Conservation (phyloP, 1,139 yeast species). For the Zygosaccharomyces pseudobailii region DNA sequence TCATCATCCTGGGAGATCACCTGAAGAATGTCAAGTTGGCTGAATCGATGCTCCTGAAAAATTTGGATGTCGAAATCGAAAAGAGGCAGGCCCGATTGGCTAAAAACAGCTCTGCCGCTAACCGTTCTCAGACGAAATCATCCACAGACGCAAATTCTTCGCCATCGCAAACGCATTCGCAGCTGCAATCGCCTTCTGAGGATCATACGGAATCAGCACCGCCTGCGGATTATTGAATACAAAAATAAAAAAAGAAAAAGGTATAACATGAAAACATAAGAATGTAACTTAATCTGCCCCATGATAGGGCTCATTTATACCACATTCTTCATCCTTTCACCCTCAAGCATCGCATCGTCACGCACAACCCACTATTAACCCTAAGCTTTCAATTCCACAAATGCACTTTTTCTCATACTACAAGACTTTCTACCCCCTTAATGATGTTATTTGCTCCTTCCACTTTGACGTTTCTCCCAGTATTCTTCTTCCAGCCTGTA, state of each 20-base stretch:
- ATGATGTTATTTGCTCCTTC: constrained; percentile 2
- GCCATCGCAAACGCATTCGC: not conserved
- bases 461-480: constrained; percentile 1
- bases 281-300: not conserved
- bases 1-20: constrained; percentile 66
- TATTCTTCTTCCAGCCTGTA: not conserved
- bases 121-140: not conserved
- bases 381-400: not conserved
- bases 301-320: not conserved
- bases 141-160: not conserved
- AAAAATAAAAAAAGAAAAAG: too few relatives aligned
- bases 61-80: constrained; percentile 71
- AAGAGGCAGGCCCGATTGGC: constrained; percentile 44
- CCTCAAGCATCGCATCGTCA: not conserved
- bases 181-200: not conserved
- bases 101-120: not conserved
- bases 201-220: not conserved
- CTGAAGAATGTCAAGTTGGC: constrained; percentile 30
- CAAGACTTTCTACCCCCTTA: not conserved
- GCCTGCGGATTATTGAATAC: not conserved
- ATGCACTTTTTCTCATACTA: not conserved
- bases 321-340: not conserved
- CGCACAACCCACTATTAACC: not conserved
- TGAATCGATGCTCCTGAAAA: constrained; percentile 39
- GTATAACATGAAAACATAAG: not conserved